phyloP scores from a whole-genome alignment of 179 eudicot species.

The Camellia oleifera region DNA sequence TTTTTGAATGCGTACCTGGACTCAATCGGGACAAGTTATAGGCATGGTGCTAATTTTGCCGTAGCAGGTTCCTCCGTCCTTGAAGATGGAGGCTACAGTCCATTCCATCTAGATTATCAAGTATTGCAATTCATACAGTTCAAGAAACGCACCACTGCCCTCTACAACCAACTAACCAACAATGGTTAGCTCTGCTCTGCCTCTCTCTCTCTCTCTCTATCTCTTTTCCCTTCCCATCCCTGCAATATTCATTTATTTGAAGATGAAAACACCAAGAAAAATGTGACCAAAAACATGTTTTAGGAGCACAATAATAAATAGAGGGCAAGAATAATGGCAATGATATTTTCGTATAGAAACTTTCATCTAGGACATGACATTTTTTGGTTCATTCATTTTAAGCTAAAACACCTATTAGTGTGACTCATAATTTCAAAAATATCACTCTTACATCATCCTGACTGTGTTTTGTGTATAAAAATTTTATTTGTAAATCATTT shows the following conservation, averaged over 20 bases:
- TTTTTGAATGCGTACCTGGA: constrained; percentile 28
- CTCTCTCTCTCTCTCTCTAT: neutral
- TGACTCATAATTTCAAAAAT: no score
- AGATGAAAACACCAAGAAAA: neutral
- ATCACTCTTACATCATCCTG: no score
- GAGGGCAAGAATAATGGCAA: no score
- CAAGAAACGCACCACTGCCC: constrained; percentile 18
- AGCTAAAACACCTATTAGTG: no score
- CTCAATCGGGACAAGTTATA: constrained; percentile 23
- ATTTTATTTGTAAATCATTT: no score
- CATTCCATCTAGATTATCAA: constrained; percentile 24
- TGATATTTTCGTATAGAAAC: no score
- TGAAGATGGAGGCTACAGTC: constrained; percentile 19
- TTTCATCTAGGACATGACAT: no score
- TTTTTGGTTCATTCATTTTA: no score
- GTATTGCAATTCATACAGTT: constrained; percentile 31
- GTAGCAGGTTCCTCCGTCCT: constrained; percentile 29
- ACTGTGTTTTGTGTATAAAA: no score
- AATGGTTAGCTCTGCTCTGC: neutral
- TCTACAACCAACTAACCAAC: neutral
- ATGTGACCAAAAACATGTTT: no score
- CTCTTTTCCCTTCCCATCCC: no score
- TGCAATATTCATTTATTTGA: neutral
- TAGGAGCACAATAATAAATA: no score
- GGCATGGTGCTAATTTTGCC: constrained; percentile 37